These are phyloP conservation scores for Trichocladium uniseriatum DNA, from an alignment of 495 filamentous ascomycete genomes.

Conservation along the genomic window DNA sequence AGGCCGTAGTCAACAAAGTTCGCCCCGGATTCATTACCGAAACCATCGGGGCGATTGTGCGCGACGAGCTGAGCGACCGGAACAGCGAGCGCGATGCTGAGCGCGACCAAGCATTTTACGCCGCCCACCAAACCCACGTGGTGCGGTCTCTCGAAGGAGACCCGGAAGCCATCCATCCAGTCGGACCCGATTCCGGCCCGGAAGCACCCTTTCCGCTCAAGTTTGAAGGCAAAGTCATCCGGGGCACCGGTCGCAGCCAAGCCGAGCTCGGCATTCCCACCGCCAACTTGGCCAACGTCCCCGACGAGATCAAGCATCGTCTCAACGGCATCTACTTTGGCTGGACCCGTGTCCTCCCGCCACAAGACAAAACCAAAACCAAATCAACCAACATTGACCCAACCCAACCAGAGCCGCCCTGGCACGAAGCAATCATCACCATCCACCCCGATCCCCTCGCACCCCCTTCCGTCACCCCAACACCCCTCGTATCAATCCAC, in stretches of 20 bases:
- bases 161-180: slow-evolving; percentile 19
- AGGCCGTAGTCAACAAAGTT: slow-evolving; percentile 31
- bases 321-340: slow-evolving; percentile 55
- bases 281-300: slow-evolving; percentile 35
- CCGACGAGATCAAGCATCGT: slow-evolving; percentile 38
- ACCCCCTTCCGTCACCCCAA: slow-evolving; percentile 30
- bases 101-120: slow-evolving; percentile 7
- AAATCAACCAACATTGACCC: not conserved
- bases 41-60: slow-evolving; percentile 35
- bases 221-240: slow-evolving; percentile 38
- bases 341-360: slow-evolving; percentile 42
- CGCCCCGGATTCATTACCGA: slow-evolving; percentile 38
- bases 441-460: slow-evolving; percentile 34
- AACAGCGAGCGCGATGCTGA: not conserved
- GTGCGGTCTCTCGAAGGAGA: slow-evolving; percentile 2
- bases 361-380: not conserved
- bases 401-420: slow-evolving; percentile 16
- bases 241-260: slow-evolving; percentile 24
- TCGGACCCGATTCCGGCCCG: slow-evolving; percentile 40
- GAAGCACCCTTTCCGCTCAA: slow-evolving; percentile 48
- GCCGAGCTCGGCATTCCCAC: slow-evolving; percentile 28
- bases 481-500: slow-evolving; percentile 33
- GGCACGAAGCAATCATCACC: slow-evolving; percentile 48
- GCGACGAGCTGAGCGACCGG: slow-evolving; percentile 18
- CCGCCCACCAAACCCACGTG: slow-evolving; percentile 31